Evolutionary conservation across 306 rosid genomes (phyloP).

Genomic region (Dalbergia oliveri): DNA sequence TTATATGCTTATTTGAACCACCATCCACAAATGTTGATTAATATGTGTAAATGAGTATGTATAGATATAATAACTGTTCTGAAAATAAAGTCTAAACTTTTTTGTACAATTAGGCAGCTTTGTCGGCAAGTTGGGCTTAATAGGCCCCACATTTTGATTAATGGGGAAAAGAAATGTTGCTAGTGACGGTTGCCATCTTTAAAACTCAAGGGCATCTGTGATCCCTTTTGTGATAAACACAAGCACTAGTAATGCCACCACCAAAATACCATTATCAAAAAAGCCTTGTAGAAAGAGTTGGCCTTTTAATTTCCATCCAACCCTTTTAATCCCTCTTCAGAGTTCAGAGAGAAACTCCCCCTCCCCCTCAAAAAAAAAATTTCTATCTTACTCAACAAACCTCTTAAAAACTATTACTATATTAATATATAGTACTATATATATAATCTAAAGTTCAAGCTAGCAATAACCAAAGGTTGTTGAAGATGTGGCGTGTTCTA

Average conservation of each 20-base stretch:
- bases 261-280: conserved; percentile 59
- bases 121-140: conserved; percentile 66
- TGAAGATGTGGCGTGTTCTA: conserved; percentile 56
- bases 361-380: neutral
- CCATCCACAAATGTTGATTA: too few relatives aligned
- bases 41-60: too few relatives aligned
- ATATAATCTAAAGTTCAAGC: neutral
- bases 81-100: neutral
- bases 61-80: too few relatives aligned
- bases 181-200: conserved; percentile 45
- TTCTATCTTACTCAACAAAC: conserved; percentile 14
- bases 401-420: neutral
- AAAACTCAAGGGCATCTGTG: conserved; percentile 57
- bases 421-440: neutral
- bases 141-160: conserved; percentile 55
- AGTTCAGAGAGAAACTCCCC: neutral
- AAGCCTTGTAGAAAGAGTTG: conserved; percentile 37
- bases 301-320: conserved; percentile 47
- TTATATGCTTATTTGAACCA: too few relatives aligned
- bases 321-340: conserved; percentile 38
- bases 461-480: neutral
- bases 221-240: conserved; percentile 71
- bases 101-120: conserved; percentile 53
- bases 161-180: conserved; percentile 35
- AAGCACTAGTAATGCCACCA: conserved; percentile 68